phyloP scores from a whole-genome alignment of 2,329 filamentous ascomycete genomes.

The Penicillium nordicum region DNA sequence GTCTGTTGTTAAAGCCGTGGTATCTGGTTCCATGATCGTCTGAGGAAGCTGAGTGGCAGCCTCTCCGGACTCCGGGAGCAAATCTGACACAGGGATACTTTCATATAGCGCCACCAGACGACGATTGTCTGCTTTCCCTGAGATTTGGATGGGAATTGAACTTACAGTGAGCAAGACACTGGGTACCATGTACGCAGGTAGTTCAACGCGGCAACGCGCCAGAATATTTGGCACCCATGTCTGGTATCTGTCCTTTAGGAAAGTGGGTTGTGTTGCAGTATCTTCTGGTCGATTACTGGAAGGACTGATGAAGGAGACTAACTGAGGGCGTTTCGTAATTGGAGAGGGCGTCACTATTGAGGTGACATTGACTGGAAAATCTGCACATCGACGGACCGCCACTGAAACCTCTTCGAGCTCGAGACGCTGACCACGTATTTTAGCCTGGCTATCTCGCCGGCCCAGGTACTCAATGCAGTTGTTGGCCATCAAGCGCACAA shows the following conservation, averaged over 20 bases:
- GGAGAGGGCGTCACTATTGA: slow-evolving; percentile 14
- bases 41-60: not conserved
- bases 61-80: not conserved
- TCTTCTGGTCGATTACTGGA: not conserved
- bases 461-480: slow-evolving; percentile 12
- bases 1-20: not conserved
- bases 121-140: slow-evolving; percentile 13
- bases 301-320: slow-evolving; percentile 12
- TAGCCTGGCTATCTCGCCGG: slow-evolving; percentile 7
- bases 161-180: slow-evolving; percentile 2
- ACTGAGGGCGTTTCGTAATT: slow-evolving; percentile 13
- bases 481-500: slow-evolving; percentile 12
- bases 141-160: slow-evolving; percentile 11
- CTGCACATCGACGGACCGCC: slow-evolving; percentile 7
- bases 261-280: not conserved
- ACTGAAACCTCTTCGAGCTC: slow-evolving; percentile 10
- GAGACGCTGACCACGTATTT: slow-evolving; percentile 10
- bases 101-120: slow-evolving; percentile 10
- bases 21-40: not conserved
- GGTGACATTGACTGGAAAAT: slow-evolving; percentile 11
- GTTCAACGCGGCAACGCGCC: slow-evolving; percentile 1
- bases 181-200: slow-evolving; percentile 16
- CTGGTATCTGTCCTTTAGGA: slow-evolving; percentile 3
- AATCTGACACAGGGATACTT: slow-evolving; percentile 7
- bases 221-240: slow-evolving; percentile 10